Evolutionary conservation across 2,329 filamentous ascomycete species (phyloP).

Genomic region (Aureobasidium leucospermi): DNA sequence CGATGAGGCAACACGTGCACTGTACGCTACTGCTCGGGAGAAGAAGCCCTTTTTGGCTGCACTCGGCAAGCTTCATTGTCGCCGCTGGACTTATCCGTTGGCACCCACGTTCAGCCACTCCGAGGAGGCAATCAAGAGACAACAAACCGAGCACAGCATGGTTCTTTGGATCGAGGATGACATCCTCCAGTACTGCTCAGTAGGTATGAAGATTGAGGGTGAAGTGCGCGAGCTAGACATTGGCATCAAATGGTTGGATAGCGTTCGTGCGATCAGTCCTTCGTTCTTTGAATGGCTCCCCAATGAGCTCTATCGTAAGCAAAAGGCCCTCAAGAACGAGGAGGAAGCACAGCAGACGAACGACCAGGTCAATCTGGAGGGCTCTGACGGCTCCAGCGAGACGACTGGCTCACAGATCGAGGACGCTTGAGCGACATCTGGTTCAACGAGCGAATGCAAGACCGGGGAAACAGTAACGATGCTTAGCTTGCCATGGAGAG

Average conservation of each 20-base stretch:
- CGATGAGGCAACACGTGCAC: slow-evolving; percentile 35
- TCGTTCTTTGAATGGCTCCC: slow-evolving; percentile 39
- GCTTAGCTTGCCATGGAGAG: no score
- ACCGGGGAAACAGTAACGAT: no score
- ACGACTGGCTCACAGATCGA: neutral
- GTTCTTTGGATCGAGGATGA: slow-evolving; percentile 62
- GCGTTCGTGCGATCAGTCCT: slow-evolving; percentile 31
- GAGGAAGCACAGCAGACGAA: neutral
- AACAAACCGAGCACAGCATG: slow-evolving; percentile 39
- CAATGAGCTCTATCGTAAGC: slow-evolving; percentile 33
- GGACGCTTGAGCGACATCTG: neutral
- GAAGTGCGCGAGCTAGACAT: slow-evolving; percentile 24
- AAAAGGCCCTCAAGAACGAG: slow-evolving; percentile 13
- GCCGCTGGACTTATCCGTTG: slow-evolving; percentile 40
- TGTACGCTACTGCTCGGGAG: slow-evolving; percentile 39
- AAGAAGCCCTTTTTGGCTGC: slow-evolving; percentile 38
- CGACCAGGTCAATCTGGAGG: neutral
- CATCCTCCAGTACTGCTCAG: slow-evolving; percentile 49
- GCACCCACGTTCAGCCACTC: neutral
- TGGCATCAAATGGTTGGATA: slow-evolving; percentile 31
- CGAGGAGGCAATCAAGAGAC: slow-evolving; percentile 27
- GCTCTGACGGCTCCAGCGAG: neutral
- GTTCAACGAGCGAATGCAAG: no score
- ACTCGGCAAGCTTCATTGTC: slow-evolving; percentile 48
- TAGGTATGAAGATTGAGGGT: slow-evolving; percentile 47